Base-by-base conservation (phyloP, 768 basidiomycete genomes). In the Psilocybe sp. region DNA sequence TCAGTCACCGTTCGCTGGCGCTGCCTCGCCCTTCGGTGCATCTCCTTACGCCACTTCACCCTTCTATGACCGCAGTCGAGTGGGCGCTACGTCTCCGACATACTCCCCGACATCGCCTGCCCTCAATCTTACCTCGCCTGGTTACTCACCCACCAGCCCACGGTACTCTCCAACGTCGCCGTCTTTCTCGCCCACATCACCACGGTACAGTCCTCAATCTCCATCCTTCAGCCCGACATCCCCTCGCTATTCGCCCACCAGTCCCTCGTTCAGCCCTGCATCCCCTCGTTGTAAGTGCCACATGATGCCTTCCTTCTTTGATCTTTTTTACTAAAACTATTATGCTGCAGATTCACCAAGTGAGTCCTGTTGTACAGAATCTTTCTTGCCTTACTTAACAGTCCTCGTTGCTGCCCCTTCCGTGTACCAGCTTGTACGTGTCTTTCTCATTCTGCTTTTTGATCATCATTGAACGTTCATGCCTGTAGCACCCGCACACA, bases 221-320 rank as follows among this genome's bases (percentile, higher is more conserved):
- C 94, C 94, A 8, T 87, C 89, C 12, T 96, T 90, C 71, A 88
- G 85, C 53, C 94, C 92, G 1, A 92, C 92, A 10, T 93, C 91
- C 2, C 94, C 92, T 12, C 80, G 87, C 1, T 92, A 92, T 64
- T 92, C 91, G 10, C 92, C 92, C 1, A 88, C 92, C 28, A 90
- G 87, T 62, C 93, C 94, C 0, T 90, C 87, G 0, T 96, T 93
- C 75, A 92, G 89, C 56, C 92, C 92, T 18, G 85, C 90, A n/a
- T 92, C 91, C n/a, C 94, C 92, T 10, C 78, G 87, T 65, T 91
- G 87, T 89, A 73, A 73, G 86, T 74, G 4, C 40, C 47, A 46
- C 49, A 46, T 52, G 38, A 57, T 39, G 44, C n/a, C n/a, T n/a
- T n/a, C n/a, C n/a, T 41, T 57, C 50, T 44, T 46, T 53, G 2